Evolutionary conservation across 1,139 yeast genomes (phyloP), one percentile per base, ranked within the genome.

Genomic region (Lodderomyces metapsilosis): DNA sequence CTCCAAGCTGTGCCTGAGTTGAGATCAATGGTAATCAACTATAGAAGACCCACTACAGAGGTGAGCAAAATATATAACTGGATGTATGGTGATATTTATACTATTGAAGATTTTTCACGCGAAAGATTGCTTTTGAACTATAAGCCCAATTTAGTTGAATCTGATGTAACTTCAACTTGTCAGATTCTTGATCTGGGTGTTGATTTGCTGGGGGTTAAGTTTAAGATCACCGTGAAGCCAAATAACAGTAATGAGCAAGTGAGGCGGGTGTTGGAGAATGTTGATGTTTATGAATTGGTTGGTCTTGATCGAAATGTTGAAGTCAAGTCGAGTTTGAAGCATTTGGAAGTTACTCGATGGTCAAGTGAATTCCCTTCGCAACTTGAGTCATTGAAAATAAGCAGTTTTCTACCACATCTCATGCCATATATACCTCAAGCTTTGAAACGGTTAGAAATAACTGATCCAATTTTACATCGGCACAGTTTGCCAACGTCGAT

Each of bases 1-100:
- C 20, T 41, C 17, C 10, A 38, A 7, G 20, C 6, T 9, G 31
- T 44, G 9, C 45, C 41, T 8, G 11, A 27, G 7, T 36, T 44
- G 9, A 38, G 39, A 20, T 25, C n/a, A 13, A 31, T 23, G 20
- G 22, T 41, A 2, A 13, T 41, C 30, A 39, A 39, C 37, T 39
- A 41, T 39, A 30, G 41, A 15, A 31, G 37, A 10, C 39, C 44
- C 5, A 32, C 18, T 3, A 18, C 15, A 11, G 12, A 28, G 3
- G 18, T 28, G 11, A 12, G 5, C 9, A 15, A 28, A 15, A 28
- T 15, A 6, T 15, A 4, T 7, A 15, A 13, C 18, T 13, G 32
- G 32, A 13, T 15, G 32, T 18, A 11, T 8, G 18, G n/a, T 5
- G 32, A 4, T 15, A 15, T 11, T 15, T 28, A 8, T 9, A n/a